These are phyloP conservation scores for Erodium chrysanthum DNA, from an alignment of 441 rosid species.

Conservation along the genomic window DNA sequence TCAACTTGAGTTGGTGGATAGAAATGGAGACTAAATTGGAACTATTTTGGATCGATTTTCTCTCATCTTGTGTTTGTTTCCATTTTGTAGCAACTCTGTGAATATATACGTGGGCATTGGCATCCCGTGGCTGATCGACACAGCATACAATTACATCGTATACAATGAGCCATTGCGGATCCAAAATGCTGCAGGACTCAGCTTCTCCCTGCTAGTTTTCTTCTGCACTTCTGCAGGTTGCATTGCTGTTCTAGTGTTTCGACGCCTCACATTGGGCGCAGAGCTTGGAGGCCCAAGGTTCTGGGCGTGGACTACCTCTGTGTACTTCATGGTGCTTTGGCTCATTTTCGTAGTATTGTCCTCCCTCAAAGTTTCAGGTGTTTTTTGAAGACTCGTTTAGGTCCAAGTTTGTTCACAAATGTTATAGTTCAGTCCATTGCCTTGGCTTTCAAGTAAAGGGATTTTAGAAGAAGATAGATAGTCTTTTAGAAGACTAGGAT, in stretches of 20 bases:
- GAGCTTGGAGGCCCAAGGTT: constrained; percentile 83
- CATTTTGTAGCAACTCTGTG: constrained; percentile 64
- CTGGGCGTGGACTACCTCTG: constrained; percentile 77
- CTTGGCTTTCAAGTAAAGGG: too few species aligned
- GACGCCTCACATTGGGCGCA: constrained; percentile 66
- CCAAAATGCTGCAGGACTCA: constrained; percentile 57
- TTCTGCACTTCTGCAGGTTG: constrained; percentile 70
- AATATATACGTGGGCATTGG: constrained; percentile 83
- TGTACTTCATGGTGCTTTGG: constrained; percentile 72
- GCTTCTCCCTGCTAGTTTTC: constrained; percentile 78
- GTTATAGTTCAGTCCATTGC: too few species aligned
- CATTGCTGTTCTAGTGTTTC: constrained; percentile 59
- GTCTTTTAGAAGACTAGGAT: too few species aligned
- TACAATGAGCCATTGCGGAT: constrained; percentile 58
- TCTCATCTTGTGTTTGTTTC: not conserved
- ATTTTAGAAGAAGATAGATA: too few species aligned
- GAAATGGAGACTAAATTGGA: too few species aligned
- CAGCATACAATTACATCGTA: constrained; percentile 59
- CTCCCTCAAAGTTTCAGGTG: constrained; percentile 51
- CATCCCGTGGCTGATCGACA: constrained; percentile 78
- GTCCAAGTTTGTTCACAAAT: too few species aligned
- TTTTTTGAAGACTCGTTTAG: constrained; percentile 48
- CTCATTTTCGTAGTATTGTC: constrained; percentile 64
- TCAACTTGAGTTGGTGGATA: too few species aligned
- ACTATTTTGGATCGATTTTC: too few species aligned